Evolutionary conservation across 805 yeast genomes (phyloP).

Genomic region (Teunomyces tritomae): DNA sequence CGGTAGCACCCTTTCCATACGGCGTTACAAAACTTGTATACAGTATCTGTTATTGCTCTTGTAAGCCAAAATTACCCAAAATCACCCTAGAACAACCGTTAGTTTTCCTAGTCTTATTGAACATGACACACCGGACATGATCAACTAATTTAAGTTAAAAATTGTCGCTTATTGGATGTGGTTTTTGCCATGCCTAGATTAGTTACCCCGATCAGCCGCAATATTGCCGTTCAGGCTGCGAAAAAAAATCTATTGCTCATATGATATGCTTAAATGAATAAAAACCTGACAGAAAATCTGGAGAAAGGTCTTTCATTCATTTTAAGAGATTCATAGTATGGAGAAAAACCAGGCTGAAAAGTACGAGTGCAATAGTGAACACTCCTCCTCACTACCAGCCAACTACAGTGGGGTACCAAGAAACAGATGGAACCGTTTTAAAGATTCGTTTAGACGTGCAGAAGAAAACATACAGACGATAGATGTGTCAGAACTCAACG

Average conservation of each 20-base stretch:
- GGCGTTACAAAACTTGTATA: not conserved
- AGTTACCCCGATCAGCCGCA: not conserved
- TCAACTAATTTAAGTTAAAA: too few relatives aligned
- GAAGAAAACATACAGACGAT: conserved; percentile 8
- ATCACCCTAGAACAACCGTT: not conserved
- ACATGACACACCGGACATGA: not conserved
- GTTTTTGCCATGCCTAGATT: not conserved
- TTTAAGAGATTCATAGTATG: not conserved
- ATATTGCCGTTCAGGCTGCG: conserved; percentile 2
- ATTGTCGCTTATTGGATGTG: not conserved
- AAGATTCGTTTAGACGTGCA: conserved; percentile 31
- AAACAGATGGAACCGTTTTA: conserved; percentile 18
- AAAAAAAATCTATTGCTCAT: not conserved
- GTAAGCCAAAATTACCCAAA: not conserved
- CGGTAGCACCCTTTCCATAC: not conserved
- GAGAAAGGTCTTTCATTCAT: not conserved
- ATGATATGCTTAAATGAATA: not conserved
- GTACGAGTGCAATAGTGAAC: not conserved
- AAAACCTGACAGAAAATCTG: not conserved
- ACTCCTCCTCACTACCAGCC: not conserved
- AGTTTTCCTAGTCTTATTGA: not conserved
- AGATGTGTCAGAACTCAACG: conserved; percentile 11
- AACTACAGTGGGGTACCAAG: not conserved
- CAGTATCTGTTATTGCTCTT: not conserved
- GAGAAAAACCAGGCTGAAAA: not conserved